Evolutionary conservation across 371 early-diverging fungal genomes (phyloP).

Genomic region (Basidiobolus meristosporus): DNA sequence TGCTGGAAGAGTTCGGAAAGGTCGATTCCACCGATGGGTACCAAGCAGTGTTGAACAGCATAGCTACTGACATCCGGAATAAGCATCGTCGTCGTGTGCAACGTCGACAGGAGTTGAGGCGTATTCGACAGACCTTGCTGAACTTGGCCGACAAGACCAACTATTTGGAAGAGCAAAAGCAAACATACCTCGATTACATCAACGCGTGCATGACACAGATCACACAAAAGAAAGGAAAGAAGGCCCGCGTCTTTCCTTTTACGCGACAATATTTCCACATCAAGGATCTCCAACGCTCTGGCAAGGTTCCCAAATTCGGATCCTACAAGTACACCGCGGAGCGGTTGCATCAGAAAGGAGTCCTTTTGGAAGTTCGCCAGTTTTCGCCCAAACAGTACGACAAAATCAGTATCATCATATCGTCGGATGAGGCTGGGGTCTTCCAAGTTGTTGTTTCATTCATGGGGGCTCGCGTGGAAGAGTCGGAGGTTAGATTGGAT

Average conservation of each 20-base stretch:
- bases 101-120: constrained; percentile 46
- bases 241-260: constrained; percentile 64
- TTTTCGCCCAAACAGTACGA: constrained; percentile 69
- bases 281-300: constrained; percentile 60
- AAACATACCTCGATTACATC: constrained; percentile 79
- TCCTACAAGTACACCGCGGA: constrained; percentile 94
- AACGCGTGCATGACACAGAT: constrained; percentile 73
- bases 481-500: constrained; percentile 73
- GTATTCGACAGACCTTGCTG: constrained; percentile 53
- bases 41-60: constrained; percentile 78
- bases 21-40: constrained; percentile 31
- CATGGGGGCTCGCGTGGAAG: constrained; percentile 55
- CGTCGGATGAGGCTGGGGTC: constrained; percentile 80
- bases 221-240: constrained; percentile 56
- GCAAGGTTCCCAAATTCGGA: constrained; percentile 87
- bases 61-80: constrained; percentile 82
- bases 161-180: constrained; percentile 68
- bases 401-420: constrained; percentile 72
- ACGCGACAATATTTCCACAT: constrained; percentile 87
- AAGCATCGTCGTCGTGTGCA: constrained; percentile 72
- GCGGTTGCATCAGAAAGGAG: constrained; percentile 78
- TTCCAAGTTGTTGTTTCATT: constrained; percentile 72
- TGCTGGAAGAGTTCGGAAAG: constrained; percentile 40
- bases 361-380: constrained; percentile 65
- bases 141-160: constrained; percentile 61